phyloP scores from a whole-genome alignment of 2,329 filamentous ascomycete genomes.

The Stagonosporopsis cucurbitacearum region DNA sequence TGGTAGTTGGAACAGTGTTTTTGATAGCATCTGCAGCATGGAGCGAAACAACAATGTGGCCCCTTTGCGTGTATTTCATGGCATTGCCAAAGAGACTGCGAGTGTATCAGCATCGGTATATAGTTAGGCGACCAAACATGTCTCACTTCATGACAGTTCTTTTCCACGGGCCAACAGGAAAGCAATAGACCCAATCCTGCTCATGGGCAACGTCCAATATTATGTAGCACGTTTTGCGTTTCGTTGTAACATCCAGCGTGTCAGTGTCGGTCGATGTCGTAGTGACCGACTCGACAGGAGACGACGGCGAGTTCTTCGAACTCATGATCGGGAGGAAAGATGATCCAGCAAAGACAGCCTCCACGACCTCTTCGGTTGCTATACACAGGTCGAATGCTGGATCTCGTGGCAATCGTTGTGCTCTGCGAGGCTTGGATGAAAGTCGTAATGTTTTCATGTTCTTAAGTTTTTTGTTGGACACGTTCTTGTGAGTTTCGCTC shows the following conservation, averaged over 20 bases:
- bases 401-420: slow-evolving; percentile 15
- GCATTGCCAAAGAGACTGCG: slow-evolving; percentile 44
- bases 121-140: too few relatives aligned
- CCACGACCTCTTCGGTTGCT: slow-evolving; percentile 33
- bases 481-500: slow-evolving; percentile 40
- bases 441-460: slow-evolving; percentile 35
- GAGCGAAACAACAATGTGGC: slow-evolving; percentile 39
- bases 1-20: slow-evolving; percentile 11
- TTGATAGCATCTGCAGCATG: slow-evolving; percentile 14
- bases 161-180: slow-evolving; percentile 48
- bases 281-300: slow-evolving; percentile 12
- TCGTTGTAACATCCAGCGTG: neutral
- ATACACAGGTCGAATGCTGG: slow-evolving; percentile 30
- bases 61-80: slow-evolving; percentile 44
- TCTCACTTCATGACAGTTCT: slow-evolving; percentile 44
- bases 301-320: slow-evolving; percentile 12
- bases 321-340: slow-evolving; percentile 28
- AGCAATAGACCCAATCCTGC: slow-evolving; percentile 52
- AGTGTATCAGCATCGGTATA: neutral
- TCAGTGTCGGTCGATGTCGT: slow-evolving; percentile 3
- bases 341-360: slow-evolving; percentile 45
- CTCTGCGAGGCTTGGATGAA: slow-evolving; percentile 42
- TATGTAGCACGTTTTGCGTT: slow-evolving; percentile 34
- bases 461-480: slow-evolving; percentile 46
- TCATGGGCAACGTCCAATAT: slow-evolving; percentile 35